phyloP scores from a whole-genome alignment of 1,139 yeast genomes.

The Protomyces inouyei region DNA sequence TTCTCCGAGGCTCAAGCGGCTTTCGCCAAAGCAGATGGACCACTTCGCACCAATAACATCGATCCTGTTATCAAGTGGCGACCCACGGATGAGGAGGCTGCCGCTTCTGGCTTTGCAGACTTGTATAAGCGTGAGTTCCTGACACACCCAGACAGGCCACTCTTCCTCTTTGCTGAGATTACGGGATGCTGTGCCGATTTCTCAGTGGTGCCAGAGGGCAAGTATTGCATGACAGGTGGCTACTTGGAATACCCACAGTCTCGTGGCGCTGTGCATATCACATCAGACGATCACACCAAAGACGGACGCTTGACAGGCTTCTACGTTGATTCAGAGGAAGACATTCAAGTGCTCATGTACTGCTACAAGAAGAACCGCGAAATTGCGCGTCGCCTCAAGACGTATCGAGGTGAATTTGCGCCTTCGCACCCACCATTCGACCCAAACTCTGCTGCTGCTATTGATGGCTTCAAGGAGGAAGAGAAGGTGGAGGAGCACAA shows the following conservation, averaged over 20 bases:
- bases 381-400: background rate
- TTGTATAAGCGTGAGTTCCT: background rate
- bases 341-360: background rate
- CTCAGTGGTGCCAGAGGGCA: conserved; percentile 11
- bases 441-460: background rate
- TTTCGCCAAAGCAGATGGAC: background rate
- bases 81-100: conserved; percentile 4
- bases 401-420: conserved; percentile 1
- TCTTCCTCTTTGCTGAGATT: background rate
- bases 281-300: background rate
- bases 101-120: background rate
- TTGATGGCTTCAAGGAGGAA: background rate
- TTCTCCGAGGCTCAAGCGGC: background rate
- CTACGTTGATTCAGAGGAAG: background rate
- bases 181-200: conserved; percentile 4
- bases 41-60: background rate
- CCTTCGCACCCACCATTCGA: conserved; percentile 8
- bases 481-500: background rate
- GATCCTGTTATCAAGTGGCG: conserved; percentile 6
- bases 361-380: conserved; percentile 7
- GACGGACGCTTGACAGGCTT: background rate
- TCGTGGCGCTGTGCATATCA: conserved; percentile 6
- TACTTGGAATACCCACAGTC: conserved; percentile 8
- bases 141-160: background rate
- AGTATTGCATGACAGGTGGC: conserved; percentile 1